A percentile compares a stretch with the other conserved stretches of the same genome.
Conservation (phyloP, 1,139 yeast genomes). For the Yamadazyma mexicana region DNA sequence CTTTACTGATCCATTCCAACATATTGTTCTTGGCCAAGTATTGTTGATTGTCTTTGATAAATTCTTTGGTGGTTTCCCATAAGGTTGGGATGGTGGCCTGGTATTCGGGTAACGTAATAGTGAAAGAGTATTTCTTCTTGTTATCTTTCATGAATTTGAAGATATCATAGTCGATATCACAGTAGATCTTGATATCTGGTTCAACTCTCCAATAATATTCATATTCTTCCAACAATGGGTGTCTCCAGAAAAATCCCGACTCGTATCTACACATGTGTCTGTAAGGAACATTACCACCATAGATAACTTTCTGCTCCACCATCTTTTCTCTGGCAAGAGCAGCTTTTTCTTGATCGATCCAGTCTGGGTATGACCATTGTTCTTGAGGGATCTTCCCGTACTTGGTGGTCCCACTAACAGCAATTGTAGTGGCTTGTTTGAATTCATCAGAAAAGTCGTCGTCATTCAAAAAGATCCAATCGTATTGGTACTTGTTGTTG, state of each 20-base stretch:
- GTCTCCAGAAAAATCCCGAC: slow-evolving; percentile 86
- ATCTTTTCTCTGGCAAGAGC: slow-evolving; percentile 50
- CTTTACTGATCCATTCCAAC: slow-evolving; percentile 71
- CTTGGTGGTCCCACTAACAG: slow-evolving; percentile 42
- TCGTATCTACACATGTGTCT: slow-evolving; percentile 93
- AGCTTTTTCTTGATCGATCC: slow-evolving; percentile 61
- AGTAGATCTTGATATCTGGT: slow-evolving; percentile 74
- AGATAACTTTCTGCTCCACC: slow-evolving; percentile 54
- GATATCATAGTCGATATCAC: slow-evolving; percentile 81
- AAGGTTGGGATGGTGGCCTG: slow-evolving; percentile 75
- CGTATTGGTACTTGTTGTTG: slow-evolving; percentile 42
- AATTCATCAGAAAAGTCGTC: slow-evolving; percentile 42
- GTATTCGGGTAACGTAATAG: slow-evolving; percentile 83
- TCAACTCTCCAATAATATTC: slow-evolving; percentile 95
- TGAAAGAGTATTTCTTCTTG: slow-evolving; percentile 72
- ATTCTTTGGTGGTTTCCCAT: slow-evolving; percentile 75
- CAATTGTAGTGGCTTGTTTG: slow-evolving; percentile 31
- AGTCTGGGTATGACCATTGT: slow-evolving; percentile 54
- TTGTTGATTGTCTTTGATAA: slow-evolving; percentile 64
- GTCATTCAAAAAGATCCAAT: slow-evolving; percentile 50
- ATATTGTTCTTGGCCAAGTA: slow-evolving; percentile 65
- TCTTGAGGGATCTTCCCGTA: slow-evolving; percentile 46
- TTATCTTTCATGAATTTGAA: slow-evolving; percentile 80
- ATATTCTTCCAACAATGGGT: slow-evolving; percentile 66
- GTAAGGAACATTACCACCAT: slow-evolving; percentile 62